Conservation (phyloP, 495 filamentous ascomycete genomes). For the Cenococcum geophilum region DNA sequence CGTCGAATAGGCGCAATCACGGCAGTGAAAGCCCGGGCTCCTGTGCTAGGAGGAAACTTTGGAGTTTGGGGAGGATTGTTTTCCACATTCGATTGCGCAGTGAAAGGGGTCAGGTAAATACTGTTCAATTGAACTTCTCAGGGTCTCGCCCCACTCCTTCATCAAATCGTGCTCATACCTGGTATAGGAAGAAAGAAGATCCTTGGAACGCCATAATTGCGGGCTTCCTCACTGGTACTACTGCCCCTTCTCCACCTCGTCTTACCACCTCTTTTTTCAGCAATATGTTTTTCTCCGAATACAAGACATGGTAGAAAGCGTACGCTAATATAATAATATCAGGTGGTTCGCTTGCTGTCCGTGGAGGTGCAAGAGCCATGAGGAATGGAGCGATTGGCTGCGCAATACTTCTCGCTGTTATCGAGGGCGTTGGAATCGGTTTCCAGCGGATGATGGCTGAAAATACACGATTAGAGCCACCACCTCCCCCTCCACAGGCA, state of each 20-base stretch:
- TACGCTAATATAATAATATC: too few relatives aligned
- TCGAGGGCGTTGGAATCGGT: constrained; percentile 95
- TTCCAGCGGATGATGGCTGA: constrained; percentile 96
- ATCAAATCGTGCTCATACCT: constrained; percentile 2
- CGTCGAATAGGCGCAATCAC: constrained; percentile 91
- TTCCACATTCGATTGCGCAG: constrained; percentile 88
- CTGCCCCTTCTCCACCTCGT: too few relatives aligned
- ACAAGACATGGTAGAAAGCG: too few relatives aligned
- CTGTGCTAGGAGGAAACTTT: constrained; percentile 95
- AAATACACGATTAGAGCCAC: constrained; percentile 72
- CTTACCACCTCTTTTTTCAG: too few relatives aligned
- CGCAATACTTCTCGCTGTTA: constrained; percentile 86
- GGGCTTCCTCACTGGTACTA: constrained; percentile 77
- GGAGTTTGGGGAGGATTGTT: constrained; percentile 96
- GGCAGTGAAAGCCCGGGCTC: constrained; percentile 93
- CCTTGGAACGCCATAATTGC: constrained; percentile 94
- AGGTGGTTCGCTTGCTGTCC: constrained; percentile 75
- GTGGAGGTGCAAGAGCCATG: constrained; percentile 82
- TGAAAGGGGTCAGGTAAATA: constrained; percentile 69
- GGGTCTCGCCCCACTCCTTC: not conserved
- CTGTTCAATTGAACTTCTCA: not conserved
- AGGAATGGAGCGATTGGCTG: constrained; percentile 94
- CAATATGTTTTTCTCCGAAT: too few relatives aligned
- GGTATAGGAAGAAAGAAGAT: constrained; percentile 73
- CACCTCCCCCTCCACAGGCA: constrained; percentile 25